These are phyloP conservation scores for Spiraea crenata DNA, from an alignment of 331 rosid genomes.

Conservation along the genomic window DNA sequence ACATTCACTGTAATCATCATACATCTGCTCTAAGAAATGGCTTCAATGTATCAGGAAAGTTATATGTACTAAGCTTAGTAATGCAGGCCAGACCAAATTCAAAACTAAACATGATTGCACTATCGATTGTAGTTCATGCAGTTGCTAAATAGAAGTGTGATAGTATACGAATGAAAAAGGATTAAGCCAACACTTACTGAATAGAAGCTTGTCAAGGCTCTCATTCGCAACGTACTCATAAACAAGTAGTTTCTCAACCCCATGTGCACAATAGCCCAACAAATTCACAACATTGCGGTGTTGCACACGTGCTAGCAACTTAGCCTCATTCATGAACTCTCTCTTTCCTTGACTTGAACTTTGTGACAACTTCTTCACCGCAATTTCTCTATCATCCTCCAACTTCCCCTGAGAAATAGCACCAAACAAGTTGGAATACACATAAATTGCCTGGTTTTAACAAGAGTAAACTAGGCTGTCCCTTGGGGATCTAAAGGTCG, in stretches of 20 bases:
- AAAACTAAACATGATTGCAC: neutral
- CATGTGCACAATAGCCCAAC: conserved; percentile 75
- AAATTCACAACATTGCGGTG: conserved; percentile 90
- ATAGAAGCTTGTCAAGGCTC: conserved; percentile 92
- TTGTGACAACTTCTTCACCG: conserved; percentile 79
- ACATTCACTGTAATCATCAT: too few species aligned
- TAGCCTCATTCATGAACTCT: conserved; percentile 89
- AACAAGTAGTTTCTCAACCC: conserved; percentile 75
- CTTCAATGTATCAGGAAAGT: too few species aligned
- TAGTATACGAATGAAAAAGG: neutral
- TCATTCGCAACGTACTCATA: conserved; percentile 80
- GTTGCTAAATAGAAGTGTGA: neutral
- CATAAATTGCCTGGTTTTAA: neutral
- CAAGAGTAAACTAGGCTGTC: neutral
- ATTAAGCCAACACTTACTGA: conserved; percentile 62
- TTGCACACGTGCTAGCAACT: conserved; percentile 85
- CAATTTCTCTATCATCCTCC: conserved; percentile 83
- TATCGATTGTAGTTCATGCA: conserved; percentile 2
- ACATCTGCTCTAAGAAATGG: too few species aligned
- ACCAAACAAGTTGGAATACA: conserved; percentile 13
- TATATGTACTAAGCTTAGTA: neutral
- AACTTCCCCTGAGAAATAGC: conserved; percentile 58
- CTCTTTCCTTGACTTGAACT: conserved; percentile 84
- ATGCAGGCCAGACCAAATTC: neutral
- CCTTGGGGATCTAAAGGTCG: neutral